Evolutionary conservation across 179 eudicot species (phyloP), one percentile per base, ranked within the genome.

Genomic region (Spinacia oleracea): DNA sequence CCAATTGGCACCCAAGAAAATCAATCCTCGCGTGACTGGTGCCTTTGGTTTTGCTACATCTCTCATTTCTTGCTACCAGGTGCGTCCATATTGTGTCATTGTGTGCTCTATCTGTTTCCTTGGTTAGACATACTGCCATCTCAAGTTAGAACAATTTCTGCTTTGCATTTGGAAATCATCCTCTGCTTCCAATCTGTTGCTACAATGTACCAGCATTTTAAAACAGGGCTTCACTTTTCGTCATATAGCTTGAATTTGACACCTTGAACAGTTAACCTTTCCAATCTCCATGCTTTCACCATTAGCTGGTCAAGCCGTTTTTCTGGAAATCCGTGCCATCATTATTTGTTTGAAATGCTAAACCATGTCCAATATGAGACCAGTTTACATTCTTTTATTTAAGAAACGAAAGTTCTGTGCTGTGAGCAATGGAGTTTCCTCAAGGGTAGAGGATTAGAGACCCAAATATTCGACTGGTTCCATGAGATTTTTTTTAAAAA

Each of bases 31-130:
- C 82, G 97, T 94, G 62, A 91, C 98, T 7, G 99, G 99, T 76
- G 99, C 95, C 62, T 82, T 94, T 60, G 98, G 99, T 81, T 90
- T 96, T 53, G 85, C 84, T 34, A 89, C 85, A 46, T 94, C 99
- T 68, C 95, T 96, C 86, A 94, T 96, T 66, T 92, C 99, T 32
- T 96, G 99, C 81, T 96, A 96, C 84, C 99, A 96, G 99, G 99
- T 94, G 71, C 45, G 16, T 72, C 76, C 31, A 21, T 63, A 42
- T 43, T 81, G 21, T 14, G 29, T 35, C 55, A 42, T 43, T 81
- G 21, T 14, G 29, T 35, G 25, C 35, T 48, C 46, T 56, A 8
- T 60, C 65, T 35, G 5, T 25, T 51, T 2, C 56, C 56, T 70
- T 50, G 21, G 9, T 51, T 9, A 16, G 69, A 25, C 31, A 10